Conservation (phyloP, 495 filamentous ascomycete genomes). For the Penicillium paxilli region DNA sequence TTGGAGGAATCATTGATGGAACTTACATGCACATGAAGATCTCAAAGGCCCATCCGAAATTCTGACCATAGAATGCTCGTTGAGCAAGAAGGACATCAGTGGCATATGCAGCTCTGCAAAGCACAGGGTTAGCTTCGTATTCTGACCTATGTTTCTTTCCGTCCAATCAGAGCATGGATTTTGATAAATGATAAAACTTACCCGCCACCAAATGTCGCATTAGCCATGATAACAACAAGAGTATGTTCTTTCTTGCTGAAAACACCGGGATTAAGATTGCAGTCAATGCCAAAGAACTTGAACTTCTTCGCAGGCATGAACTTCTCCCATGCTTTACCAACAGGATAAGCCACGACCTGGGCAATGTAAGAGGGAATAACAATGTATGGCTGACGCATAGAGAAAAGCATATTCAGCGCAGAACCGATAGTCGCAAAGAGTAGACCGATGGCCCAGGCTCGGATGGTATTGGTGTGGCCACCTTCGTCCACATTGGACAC, state of each 20-base stretch:
- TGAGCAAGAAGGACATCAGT: conserved; percentile 68
- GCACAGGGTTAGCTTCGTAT: not conserved
- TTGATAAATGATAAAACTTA: not conserved
- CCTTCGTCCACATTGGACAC: conserved; percentile 61
- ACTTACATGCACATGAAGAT: conserved; percentile 57
- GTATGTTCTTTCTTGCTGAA: conserved; percentile 80
- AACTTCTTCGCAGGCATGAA: conserved; percentile 53
- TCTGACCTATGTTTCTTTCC: too few species aligned
- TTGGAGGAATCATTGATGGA: too few species aligned
- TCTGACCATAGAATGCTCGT: conserved; percentile 64
- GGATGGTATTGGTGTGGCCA: conserved; percentile 65
- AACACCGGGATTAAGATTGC: conserved; percentile 64
- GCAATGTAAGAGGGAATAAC: conserved; percentile 66
- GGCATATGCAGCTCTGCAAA: conserved; percentile 56
- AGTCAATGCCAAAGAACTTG: conserved; percentile 54
- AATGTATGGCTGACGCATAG: conserved; percentile 64
- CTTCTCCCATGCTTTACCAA: conserved; percentile 59
- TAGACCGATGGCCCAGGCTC: conserved; percentile 72
- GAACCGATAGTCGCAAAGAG: conserved; percentile 66
- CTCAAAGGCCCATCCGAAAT: conserved; percentile 68
- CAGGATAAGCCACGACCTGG: conserved; percentile 68
- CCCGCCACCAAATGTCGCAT: conserved; percentile 46
- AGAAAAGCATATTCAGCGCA: conserved; percentile 70
- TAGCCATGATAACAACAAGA: conserved; percentile 71
- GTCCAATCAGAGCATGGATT: too few species aligned